These are phyloP conservation scores for Phialophora expanda DNA, from an alignment of 2,329 filamentous ascomycete species.

Conservation along the genomic window DNA sequence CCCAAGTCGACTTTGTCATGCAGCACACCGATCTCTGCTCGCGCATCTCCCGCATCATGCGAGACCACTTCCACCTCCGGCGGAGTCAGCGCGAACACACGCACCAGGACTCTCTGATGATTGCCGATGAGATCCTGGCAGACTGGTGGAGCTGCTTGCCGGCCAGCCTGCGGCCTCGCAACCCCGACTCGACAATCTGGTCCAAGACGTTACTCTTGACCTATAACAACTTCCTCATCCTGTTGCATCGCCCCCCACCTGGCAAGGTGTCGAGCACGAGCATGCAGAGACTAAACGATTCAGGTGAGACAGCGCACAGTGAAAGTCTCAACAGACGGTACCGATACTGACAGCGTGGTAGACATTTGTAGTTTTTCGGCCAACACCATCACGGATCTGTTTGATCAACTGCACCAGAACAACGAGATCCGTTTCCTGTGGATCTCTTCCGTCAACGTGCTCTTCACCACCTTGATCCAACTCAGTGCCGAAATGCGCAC, in stretches of 20 bases:
- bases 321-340: no score
- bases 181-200: not conserved
- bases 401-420: no score
- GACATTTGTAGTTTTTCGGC: no score
- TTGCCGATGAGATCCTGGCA: not conserved
- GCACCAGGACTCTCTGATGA: not conserved
- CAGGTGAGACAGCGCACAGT: no score
- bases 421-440: not conserved
- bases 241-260: not conserved
- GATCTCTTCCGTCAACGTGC: constrained; percentile 5
- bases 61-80: not conserved
- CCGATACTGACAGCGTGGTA: no score
- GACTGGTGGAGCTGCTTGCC: not conserved
- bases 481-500: constrained; percentile 7
- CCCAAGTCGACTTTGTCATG: not conserved
- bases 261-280: no score
- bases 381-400: no score
- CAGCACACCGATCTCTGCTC: not conserved
- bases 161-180: not conserved
- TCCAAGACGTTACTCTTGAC: not conserved
- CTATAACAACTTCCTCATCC: not conserved
- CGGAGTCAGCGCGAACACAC: not conserved
- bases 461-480: constrained; percentile 9
- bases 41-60: not conserved
- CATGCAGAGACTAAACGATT: no score